Base-by-base conservation (phyloP, 768 basidiomycete species). In the Xerocomellus amylosporus region DNA sequence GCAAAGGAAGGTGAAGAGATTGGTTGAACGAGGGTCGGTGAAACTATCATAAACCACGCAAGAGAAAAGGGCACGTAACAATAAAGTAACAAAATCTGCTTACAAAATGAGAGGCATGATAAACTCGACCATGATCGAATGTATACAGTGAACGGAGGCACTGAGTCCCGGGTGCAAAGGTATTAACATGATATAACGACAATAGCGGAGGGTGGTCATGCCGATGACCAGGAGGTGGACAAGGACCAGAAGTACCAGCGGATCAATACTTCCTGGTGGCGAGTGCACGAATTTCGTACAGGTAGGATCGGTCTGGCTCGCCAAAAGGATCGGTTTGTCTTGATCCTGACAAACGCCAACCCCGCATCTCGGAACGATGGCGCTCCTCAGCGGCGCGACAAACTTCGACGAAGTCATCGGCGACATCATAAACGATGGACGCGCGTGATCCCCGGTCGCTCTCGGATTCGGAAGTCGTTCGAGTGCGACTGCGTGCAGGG, bases 231-330 rank as follows among this genome's bases (percentile, higher is more conserved):
- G 38, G 28, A 30, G 38, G 43, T 20, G 38, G n/a, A 36, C 37
- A 24, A 56, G 43, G 24, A 43, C 17, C 26, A 41, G 14, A 51
- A 31, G 55, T 20, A 55, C 53, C 33, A 51, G 46, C 5, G 54
- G 13, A 61, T 82, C 66, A 88, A 71, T 92, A 91, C 69, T 84
- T 86, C 69, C 89, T 83, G n/a, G 88, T 91, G 15, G 90, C 90
- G 53, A 93, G 80, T 24, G 86, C 87, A 58, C 90, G 84, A 56
- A 93, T 92, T 71, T 93, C 90, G 70, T 82, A 88, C 34, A 93
- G 76, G 63, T 82, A 79, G 37, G 81, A 79, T 54, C 86, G 82
- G 64, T 86, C 85, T 33, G 80, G 74, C 51, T 79, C 76, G 24
- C 62, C 63, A 53, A 56, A 66, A 19, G 66, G 33, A 46, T 52